These are phyloP conservation scores for Phaeoacremonium minimum DNA, from an alignment of 2,329 filamentous ascomycete species.

Conservation along the genomic window DNA sequence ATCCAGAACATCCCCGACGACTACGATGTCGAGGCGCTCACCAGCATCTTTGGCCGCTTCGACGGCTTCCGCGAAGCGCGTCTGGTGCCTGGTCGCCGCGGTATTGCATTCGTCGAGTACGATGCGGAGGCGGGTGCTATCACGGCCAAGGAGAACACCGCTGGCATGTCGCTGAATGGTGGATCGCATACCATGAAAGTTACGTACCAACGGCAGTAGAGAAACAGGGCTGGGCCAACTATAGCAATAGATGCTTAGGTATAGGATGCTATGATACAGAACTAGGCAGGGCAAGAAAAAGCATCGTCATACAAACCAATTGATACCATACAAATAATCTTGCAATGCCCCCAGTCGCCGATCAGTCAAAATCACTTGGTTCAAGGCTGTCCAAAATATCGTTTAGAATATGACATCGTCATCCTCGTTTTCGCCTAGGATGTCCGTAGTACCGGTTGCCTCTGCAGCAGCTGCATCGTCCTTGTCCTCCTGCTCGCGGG, in stretches of 20 bases:
- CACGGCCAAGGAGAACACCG: conserved; percentile 87
- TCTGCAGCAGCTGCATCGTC: conserved; percentile 31
- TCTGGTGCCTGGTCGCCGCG: conserved; percentile 77
- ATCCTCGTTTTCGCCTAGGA: conserved; percentile 73
- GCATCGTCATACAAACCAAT: conserved; percentile 15
- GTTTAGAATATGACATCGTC: conserved; percentile 82
- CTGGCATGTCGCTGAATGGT: conserved; percentile 74
- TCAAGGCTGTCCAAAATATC: too few species aligned
- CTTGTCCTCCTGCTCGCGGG: conserved; percentile 32
- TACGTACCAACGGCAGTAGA: conserved; percentile 87
- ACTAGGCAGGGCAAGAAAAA: conserved; percentile 5
- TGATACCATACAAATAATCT: too few species aligned
- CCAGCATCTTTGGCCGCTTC: conserved; percentile 79
- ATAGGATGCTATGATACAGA: conserved; percentile 4
- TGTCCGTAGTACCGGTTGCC: conserved; percentile 50
- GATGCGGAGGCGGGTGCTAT: conserved; percentile 86
- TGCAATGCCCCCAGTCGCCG: too few species aligned
- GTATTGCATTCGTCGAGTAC: conserved; percentile 96
- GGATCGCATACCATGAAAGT: conserved; percentile 81
- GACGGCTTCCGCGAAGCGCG: conserved; percentile 93
- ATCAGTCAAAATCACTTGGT: too few species aligned
- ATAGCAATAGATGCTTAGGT: neutral
- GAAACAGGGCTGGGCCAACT: neutral
- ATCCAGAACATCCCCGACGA: conserved; percentile 88
- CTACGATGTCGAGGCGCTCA: conserved; percentile 75